Conservation (phyloP, 2,329 filamentous ascomycete species). For the Apiospora marii region DNA sequence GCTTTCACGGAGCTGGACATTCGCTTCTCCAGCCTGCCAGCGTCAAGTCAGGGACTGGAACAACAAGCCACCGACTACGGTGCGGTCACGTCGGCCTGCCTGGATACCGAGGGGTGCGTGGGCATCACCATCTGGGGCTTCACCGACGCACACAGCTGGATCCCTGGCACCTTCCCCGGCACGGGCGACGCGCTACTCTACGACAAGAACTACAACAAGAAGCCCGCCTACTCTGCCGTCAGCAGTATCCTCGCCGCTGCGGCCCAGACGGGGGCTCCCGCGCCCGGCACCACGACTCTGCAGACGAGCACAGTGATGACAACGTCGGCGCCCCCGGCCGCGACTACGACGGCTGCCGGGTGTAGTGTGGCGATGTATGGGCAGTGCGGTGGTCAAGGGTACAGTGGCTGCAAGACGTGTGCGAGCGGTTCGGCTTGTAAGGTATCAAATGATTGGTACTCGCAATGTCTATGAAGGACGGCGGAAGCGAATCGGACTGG, state of each 20-base stretch:
- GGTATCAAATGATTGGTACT: slow-evolving; percentile 27
- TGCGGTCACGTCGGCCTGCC: slow-evolving; percentile 43
- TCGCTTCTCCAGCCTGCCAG: slow-evolving; percentile 55
- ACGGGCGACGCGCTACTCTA: slow-evolving; percentile 46
- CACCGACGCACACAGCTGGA: slow-evolving; percentile 49
- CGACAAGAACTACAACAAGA: slow-evolving; percentile 45
- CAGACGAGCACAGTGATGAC: slow-evolving; percentile 13
- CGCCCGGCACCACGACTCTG: slow-evolving; percentile 6
- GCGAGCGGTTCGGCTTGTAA: slow-evolving; percentile 24
- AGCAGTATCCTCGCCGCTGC: slow-evolving; percentile 32
- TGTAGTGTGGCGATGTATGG: slow-evolving; percentile 24
- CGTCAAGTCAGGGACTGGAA: slow-evolving; percentile 40
- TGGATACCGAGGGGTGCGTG: slow-evolving; percentile 44
- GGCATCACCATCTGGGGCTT: slow-evolving; percentile 51
- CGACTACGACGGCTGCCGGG: slow-evolving; percentile 22
- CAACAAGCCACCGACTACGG: slow-evolving; percentile 56
- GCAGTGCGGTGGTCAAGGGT: slow-evolving; percentile 26
- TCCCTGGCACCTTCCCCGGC: slow-evolving; percentile 46
- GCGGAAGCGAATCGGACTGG: not conserved
- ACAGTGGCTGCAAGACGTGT: slow-evolving; percentile 18
- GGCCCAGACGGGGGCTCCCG: not conserved
- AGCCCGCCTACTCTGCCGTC: slow-evolving; percentile 45
- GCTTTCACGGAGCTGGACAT: slow-evolving; percentile 70
- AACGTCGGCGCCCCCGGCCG: slow-evolving; percentile 20
- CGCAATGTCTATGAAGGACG: slow-evolving; percentile 23